Conservation (phyloP, 768 basidiomycete species). For the Chalciporus piperatus region DNA sequence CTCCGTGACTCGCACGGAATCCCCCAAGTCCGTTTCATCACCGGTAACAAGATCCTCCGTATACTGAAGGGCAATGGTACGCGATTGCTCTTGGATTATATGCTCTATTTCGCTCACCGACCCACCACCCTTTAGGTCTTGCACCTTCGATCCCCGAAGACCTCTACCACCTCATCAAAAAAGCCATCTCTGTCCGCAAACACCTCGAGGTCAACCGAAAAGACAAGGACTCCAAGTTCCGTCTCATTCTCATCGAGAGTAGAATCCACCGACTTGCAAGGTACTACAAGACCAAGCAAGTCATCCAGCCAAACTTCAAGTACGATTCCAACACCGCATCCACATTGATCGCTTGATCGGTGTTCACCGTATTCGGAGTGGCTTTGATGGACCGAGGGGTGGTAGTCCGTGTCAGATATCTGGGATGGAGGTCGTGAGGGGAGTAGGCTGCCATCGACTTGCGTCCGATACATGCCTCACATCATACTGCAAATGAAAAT, state of each 20-base stretch:
- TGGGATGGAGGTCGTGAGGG: background rate
- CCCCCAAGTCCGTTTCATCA: conserved; percentile 97
- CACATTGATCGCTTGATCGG: conserved; percentile 73
- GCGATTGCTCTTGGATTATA: conserved; percentile 23
- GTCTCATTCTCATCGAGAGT: conserved; percentile 98
- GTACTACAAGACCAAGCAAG: conserved; percentile 99
- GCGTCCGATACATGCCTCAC: conserved; percentile 5
- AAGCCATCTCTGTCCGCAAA: conserved; percentile 98
- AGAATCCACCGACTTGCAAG: conserved; percentile 96
- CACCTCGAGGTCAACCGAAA: conserved; percentile 97
- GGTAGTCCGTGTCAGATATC: background rate
- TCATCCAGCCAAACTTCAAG: conserved; percentile 97
- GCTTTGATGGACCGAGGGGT: background rate
- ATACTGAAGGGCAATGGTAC: conserved; percentile 93
- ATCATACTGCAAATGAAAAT: conserved; percentile 13
- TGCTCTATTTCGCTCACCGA: conserved; percentile 1
- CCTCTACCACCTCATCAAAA: conserved; percentile 99
- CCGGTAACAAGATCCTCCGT: conserved; percentile 99
- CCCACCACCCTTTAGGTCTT: conserved; percentile 61
- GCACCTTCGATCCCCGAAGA: conserved; percentile 98
- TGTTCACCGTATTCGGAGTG: background rate
- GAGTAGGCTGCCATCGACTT: background rate
- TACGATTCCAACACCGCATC: conserved; percentile 96
- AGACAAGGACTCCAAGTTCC: conserved; percentile 97
- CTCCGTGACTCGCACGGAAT: conserved; percentile 98